Base-by-base conservation (phyloP, 805 yeast species). In the Pichia eremophila region DNA sequence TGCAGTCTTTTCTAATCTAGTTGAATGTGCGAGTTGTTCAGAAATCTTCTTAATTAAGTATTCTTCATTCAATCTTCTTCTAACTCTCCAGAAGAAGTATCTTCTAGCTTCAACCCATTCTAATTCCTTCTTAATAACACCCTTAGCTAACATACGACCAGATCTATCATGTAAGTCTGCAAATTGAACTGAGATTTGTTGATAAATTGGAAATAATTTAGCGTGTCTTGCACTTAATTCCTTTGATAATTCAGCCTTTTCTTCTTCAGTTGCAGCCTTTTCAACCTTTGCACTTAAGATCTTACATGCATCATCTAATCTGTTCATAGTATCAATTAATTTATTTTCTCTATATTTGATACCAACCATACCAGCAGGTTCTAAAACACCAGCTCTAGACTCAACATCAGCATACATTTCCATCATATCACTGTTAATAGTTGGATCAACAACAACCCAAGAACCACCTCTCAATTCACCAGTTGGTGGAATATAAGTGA, bases 381-480 rank as follows among this genome's bases (percentile, higher is more conserved):
- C 99, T 64, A 95, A 75, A 50, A 93, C 96, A 81, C 99, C 98
- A 39, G 89, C 99, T 66, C 99, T 80, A 11, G 98, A 77, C 46
- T 93, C 93, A 44, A 79, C 83, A 67, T 95, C 99, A 22, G 98
- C 98, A 61, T 91, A 93, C 97, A 93, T 91, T 72, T 93, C 99
- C 96, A 93, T 95, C 86, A 87, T 87, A 53, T 90, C 97, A 42
- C 85, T 69, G 68, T 95, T 93, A 72, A 93, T 93, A 44, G 97
- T 87, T 54, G 99, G 97, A 69, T 93, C 99, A 64, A 93, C 96
- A 57, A 93, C 99, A 48, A 95, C 99, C 99, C 99, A 93, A 27
- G 99, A 91, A 66, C 99, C 99, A 74, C 99, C 99, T 78, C 99
- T 85, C 57, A 93, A 77, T 70, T 93, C 99, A 67, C 98, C 99